Percentiles rank a stretch among this genome's conserved stretches.
phyloP scores from a whole-genome alignment of 208 protist species.

The Crithidia bombi region DNA sequence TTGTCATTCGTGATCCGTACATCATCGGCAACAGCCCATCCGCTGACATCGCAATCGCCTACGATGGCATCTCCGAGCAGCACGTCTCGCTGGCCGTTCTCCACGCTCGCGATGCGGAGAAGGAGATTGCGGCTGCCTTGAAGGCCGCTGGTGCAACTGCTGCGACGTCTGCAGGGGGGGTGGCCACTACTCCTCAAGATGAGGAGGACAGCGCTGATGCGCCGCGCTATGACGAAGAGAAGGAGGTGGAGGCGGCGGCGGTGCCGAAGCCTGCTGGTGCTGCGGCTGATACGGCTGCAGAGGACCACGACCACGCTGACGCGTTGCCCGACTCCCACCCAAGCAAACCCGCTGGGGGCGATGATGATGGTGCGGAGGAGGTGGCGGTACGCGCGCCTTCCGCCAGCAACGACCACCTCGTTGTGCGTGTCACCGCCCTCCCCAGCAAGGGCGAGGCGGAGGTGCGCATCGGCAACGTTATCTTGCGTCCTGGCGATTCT shows the following conservation, averaged over 20 bases:
- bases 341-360: not conserved
- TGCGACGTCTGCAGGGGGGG: no score
- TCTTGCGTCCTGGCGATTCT: slow-evolving; percentile 39
- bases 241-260: not conserved
- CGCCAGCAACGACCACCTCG: slow-evolving; percentile 42
- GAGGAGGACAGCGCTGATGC: not conserved
- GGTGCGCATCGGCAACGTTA: slow-evolving; percentile 39
- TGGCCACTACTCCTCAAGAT: not conserved
- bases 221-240: slow-evolving; percentile 3
- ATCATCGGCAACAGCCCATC: slow-evolving; percentile 50
- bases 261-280: slow-evolving; percentile 12
- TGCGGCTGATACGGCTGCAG: slow-evolving; percentile 14
- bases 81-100: slow-evolving; percentile 71
- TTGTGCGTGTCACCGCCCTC: slow-evolving; percentile 59
- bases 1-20: slow-evolving; percentile 79
- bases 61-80: slow-evolving; percentile 42
- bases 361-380: slow-evolving; percentile 9
- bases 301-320: slow-evolving; percentile 8
- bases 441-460: slow-evolving; percentile 43
- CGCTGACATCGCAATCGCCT: slow-evolving; percentile 47
- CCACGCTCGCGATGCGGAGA: slow-evolving; percentile 46
- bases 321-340: not conserved
- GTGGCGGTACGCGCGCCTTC: not conserved
- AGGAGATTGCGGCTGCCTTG: slow-evolving; percentile 19
- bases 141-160: not conserved